phyloP scores from a whole-genome alignment of 768 basidiomycete genomes.

The Rhizopogon rudus region DNA sequence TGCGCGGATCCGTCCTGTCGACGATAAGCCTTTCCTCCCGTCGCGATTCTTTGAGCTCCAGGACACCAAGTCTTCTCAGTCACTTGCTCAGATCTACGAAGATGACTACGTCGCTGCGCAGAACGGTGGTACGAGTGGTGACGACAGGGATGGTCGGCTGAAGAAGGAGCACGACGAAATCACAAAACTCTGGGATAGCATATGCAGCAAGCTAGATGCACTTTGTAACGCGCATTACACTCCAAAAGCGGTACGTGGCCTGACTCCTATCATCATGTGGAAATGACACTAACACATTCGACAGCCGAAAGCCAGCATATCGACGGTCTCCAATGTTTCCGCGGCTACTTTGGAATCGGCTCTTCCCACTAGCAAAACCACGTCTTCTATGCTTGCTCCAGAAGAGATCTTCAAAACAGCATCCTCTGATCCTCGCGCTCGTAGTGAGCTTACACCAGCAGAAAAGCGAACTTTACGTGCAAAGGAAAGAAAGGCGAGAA shows the following conservation, averaged over 20 bases:
- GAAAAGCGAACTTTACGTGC: constrained; percentile 73
- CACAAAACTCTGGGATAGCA: constrained; percentile 74
- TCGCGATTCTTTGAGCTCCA: constrained; percentile 86
- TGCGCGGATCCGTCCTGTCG: constrained; percentile 69
- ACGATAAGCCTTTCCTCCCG: constrained; percentile 87
- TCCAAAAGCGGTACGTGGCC: constrained; percentile 74
- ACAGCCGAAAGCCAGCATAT: constrained; percentile 87
- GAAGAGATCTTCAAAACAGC: constrained; percentile 81
- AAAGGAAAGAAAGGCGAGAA: constrained; percentile 66
- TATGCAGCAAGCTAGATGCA: constrained; percentile 87
- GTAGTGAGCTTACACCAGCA: constrained; percentile 77
- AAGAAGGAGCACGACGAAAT: constrained; percentile 88
- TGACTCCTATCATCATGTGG: not conserved
- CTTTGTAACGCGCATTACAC: constrained; percentile 93
- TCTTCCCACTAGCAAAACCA: constrained; percentile 75
- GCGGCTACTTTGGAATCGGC: constrained; percentile 86
- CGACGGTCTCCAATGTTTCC: constrained; percentile 77
- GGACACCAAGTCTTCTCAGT: constrained; percentile 83
- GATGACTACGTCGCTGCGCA: constrained; percentile 78
- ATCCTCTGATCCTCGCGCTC: constrained; percentile 50
- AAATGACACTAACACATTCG: not conserved
- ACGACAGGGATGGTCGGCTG: constrained; percentile 87
- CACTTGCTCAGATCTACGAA: constrained; percentile 94
- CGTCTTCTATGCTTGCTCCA: constrained; percentile 81
- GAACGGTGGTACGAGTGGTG: constrained; percentile 45